phyloP scores from a whole-genome alignment of 139 green algal genomes.

The Marvania coccoides region DNA sequence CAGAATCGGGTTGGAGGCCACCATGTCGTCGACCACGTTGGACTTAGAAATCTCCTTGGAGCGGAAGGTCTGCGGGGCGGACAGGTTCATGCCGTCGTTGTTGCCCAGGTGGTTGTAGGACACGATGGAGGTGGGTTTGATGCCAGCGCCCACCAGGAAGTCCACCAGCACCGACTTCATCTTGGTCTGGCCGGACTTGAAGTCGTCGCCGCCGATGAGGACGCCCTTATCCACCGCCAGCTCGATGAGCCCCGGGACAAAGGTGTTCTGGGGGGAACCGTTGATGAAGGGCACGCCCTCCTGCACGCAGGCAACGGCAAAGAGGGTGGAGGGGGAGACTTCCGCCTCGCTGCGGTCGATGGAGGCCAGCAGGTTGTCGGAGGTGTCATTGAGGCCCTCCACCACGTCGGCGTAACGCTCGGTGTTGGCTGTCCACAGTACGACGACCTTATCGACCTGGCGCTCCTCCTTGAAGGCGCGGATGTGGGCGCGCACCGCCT shows the following conservation, averaged over 20 bases:
- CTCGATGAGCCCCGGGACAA: slow-evolving; percentile 85
- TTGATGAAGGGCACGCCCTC: slow-evolving; percentile 98
- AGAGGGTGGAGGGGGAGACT: slow-evolving; percentile 93
- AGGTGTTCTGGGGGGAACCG: slow-evolving; percentile 96
- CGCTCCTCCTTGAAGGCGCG: slow-evolving; percentile 71
- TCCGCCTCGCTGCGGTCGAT: slow-evolving; percentile 81
- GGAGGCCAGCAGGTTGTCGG: slow-evolving; percentile 80
- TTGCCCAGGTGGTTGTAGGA: slow-evolving; percentile 99
- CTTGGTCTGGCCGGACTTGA: slow-evolving; percentile 96
- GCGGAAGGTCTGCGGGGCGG: slow-evolving; percentile 82
- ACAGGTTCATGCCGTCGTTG: slow-evolving; percentile 98
- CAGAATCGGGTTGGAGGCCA: slow-evolving; percentile 86
- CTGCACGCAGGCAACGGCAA: slow-evolving; percentile 82
- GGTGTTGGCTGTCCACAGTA: slow-evolving; percentile 99
- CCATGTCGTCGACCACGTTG: slow-evolving; percentile 99
- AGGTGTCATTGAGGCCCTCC: slow-evolving; percentile 93
- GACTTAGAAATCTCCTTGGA: slow-evolving; percentile 96
- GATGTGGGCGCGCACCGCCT: slow-evolving; percentile 83
- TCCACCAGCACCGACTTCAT: slow-evolving; percentile 99
- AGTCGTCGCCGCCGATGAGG: slow-evolving; percentile 98
- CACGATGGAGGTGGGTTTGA: slow-evolving; percentile 97
- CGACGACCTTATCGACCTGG: slow-evolving; percentile 68
- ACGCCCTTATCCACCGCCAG: slow-evolving; percentile 65
- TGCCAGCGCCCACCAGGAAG: slow-evolving; percentile 91
- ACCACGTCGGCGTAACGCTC: slow-evolving; percentile 87